Evolutionary conservation across 805 yeast species (phyloP).

Genomic region (Hyphopichia homilentoma): DNA sequence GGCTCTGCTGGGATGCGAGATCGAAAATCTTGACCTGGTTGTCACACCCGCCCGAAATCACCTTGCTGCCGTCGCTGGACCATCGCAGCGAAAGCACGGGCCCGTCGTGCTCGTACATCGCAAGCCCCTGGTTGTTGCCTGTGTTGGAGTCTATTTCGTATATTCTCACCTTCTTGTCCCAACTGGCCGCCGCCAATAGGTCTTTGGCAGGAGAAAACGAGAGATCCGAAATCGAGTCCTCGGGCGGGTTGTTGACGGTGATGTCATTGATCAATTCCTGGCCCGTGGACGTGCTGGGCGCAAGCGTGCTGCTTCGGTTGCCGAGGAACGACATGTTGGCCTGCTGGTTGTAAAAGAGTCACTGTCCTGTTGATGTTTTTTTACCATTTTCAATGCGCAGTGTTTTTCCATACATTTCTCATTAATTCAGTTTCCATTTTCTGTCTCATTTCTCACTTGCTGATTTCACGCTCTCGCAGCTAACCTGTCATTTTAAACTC

Average conservation of each 20-base stretch:
- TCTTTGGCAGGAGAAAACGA: constrained; percentile 87
- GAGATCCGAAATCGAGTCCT: constrained; percentile 81
- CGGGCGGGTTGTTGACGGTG: constrained; percentile 76
- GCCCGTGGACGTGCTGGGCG: constrained; percentile 44
- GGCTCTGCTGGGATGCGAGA: constrained; percentile 73
- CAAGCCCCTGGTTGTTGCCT: constrained; percentile 84
- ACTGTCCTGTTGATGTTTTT: too few species aligned
- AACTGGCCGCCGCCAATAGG: constrained; percentile 73
- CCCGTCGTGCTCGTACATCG: constrained; percentile 83
- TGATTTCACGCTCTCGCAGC: too few species aligned
- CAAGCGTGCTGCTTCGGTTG: too few species aligned
- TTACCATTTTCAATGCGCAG: too few species aligned
- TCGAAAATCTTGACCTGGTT: constrained; percentile 83
- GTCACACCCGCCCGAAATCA: constrained; percentile 78
- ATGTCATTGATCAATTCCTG: constrained; percentile 69
- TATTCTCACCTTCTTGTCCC: constrained; percentile 94
- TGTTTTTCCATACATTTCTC: too few species aligned
- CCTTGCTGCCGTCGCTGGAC: constrained; percentile 83
- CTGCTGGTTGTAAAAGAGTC: constrained; percentile 1
- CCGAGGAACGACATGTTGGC: constrained; percentile 36
- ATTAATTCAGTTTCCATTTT: too few species aligned
- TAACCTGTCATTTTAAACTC: too few species aligned
- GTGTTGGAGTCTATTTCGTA: constrained; percentile 74
- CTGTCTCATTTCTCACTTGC: too few species aligned
- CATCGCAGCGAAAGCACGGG: constrained; percentile 83